Base-by-base conservation (phyloP, 2,329 filamentous ascomycete genomes). In the Trichophyton mentagrophytes region DNA sequence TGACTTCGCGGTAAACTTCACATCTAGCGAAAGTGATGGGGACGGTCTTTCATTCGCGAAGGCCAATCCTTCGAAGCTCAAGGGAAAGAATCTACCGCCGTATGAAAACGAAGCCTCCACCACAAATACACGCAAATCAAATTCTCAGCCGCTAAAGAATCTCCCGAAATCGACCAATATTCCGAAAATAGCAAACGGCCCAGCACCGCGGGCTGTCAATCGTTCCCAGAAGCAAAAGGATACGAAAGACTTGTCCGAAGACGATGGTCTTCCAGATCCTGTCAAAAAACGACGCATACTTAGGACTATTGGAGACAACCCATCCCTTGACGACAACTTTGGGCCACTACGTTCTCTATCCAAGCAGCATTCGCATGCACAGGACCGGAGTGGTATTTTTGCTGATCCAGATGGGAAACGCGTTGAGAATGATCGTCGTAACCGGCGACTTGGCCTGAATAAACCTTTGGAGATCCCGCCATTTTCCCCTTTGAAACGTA, bases 401-500 rank as follows among this genome's bases (percentile, higher is more conserved):
- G 56, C 36, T 20, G n/a, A 42, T 58, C 8, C 33, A 25, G 56
- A 58, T 25, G 40, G 36, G 40, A 58, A 25, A 58, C 30, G 8
- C 6, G 11, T 27, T 42, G 56, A 58, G 42, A 57, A 42, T n/a
- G 40, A 42, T n/a, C 56, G 38, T 30, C 56, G 40, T 20, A 58
- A 58, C 9, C 36, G 36, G 17, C 56, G 38, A n/a, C 56, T 58
- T 44, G 56, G 56, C 9, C 13, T 20, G 17, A 58, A 44, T 57
- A 25, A 27, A 15, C 15, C 20, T 6, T 42, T 58, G 30, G 33
- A 58, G 15, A 46, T 46, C 7, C 40, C 56, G 25, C 20, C 13
- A 20, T 42, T 58, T 22, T 58, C 56, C 42, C 56, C 56, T 15
- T 58, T 58, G 27, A 58, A 58, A 46, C 56, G 56, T 36, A 58